phyloP scores from a whole-genome alignment of 495 filamentous ascomycete genomes.

The Cercophora scortea region DNA sequence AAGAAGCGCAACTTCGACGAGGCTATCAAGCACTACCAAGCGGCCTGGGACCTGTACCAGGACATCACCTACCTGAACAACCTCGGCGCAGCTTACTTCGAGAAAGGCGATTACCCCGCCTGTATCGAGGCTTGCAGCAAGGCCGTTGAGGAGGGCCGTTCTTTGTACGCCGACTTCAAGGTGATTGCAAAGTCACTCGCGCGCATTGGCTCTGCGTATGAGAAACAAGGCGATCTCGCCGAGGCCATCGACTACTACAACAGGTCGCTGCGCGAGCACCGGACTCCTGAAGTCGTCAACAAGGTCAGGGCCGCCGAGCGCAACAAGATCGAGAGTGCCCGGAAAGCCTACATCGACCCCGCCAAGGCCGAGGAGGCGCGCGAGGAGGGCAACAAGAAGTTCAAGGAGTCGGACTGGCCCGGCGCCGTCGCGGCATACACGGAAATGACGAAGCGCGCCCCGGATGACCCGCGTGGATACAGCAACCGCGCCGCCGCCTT shows the following conservation, averaged over 20 bases:
- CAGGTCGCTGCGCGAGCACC: conserved; percentile 91
- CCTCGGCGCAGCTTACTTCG: conserved; percentile 85
- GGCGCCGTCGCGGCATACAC: conserved; percentile 89
- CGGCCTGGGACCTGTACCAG: conserved; percentile 91
- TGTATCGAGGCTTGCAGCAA: conserved; percentile 79
- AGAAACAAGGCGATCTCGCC: conserved; percentile 73
- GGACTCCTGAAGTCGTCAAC: conserved; percentile 83
- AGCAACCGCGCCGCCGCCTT: conserved; percentile 95
- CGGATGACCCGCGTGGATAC: conserved; percentile 89
- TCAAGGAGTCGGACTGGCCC: conserved; percentile 95
- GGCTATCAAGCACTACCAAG: conserved; percentile 90
- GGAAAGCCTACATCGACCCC: conserved; percentile 77
- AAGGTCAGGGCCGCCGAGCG: conserved; percentile 95
- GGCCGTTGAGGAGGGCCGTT: conserved; percentile 82
- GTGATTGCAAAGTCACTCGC: conserved; percentile 93
- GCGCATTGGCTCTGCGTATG: conserved; percentile 82
- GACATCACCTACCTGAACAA: conserved; percentile 98
- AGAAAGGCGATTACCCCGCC: conserved; percentile 87
- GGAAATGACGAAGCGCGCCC: conserved; percentile 95
- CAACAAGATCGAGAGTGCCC: conserved; percentile 68
- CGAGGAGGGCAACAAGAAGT: conserved; percentile 88
- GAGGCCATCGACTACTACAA: conserved; percentile 87
- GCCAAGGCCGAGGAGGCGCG: conserved; percentile 92
- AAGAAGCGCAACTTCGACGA: conserved; percentile 95
- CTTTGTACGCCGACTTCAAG: conserved; percentile 90